Evolutionary conservation across 2,329 filamentous ascomycete genomes (phyloP).

Genomic region (Pseudogymnoascus sp.): DNA sequence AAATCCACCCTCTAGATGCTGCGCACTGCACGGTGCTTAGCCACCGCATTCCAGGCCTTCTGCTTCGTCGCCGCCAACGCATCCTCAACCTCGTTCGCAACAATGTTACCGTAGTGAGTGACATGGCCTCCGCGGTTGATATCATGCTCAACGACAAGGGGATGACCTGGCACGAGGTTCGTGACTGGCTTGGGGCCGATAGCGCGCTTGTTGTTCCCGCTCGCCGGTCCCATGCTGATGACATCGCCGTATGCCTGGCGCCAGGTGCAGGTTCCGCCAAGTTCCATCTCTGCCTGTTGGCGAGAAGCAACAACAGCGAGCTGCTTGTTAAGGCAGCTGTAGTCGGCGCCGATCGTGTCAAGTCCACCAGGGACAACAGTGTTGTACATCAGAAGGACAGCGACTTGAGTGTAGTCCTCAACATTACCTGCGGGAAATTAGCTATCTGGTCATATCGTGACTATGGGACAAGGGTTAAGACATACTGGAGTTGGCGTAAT

Average conservation of each 20-base stretch:
- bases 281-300: not conserved
- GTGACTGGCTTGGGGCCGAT: not conserved
- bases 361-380: conserved; percentile 25
- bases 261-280: not conserved
- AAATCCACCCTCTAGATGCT: not conserved
- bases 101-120: not conserved
- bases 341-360: conserved; percentile 21
- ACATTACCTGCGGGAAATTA: conserved; percentile 21
- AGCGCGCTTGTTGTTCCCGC: not conserved
- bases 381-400: conserved; percentile 23
- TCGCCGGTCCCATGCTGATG: not conserved
- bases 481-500: conserved; percentile 19
- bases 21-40: not conserved
- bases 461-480: conserved; percentile 18
- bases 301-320: not conserved
- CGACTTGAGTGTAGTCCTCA: conserved; percentile 27
- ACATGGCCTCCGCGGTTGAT: not conserved
- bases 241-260: not conserved
- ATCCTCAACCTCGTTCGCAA: not conserved
- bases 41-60: not conserved
- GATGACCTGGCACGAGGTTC: not conserved
- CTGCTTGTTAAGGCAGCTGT: conserved; percentile 22
- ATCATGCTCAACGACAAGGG: not conserved
- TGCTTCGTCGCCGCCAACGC: not conserved
- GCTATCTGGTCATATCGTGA: not conserved